A percentile compares a stretch with the other conserved stretches of the same genome.
Evolutionary conservation across 495 filamentous ascomycete genomes (phyloP).

Genomic region (Saxophila tyrrhenica): DNA sequence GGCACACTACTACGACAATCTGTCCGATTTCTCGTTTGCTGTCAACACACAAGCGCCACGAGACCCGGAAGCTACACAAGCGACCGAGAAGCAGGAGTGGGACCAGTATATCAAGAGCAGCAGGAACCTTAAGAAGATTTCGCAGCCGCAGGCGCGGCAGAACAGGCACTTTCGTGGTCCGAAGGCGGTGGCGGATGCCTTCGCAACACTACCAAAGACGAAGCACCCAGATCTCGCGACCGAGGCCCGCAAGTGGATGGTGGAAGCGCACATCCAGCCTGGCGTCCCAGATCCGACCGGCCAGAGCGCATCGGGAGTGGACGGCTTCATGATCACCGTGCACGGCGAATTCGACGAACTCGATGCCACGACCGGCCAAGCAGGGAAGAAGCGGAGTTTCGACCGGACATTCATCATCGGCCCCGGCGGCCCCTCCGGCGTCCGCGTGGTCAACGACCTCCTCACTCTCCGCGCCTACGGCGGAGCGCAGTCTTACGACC

Average conservation of each 20-base stretch:
- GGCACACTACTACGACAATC: conserved; percentile 60
- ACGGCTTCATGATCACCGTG: conserved; percentile 66
- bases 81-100: conserved; percentile 39
- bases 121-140: conserved; percentile 66
- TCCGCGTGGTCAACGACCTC: conserved; percentile 74
- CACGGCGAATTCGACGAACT: conserved; percentile 77
- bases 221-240: conserved; percentile 57
- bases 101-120: conserved; percentile 67
- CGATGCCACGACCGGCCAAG: conserved; percentile 40
- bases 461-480: conserved; percentile 58
- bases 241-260: conserved; percentile 56
- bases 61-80: conserved; percentile 30
- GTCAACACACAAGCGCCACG: conserved; percentile 55
- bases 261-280: conserved; percentile 71
- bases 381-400: conserved; percentile 58
- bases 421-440: conserved; percentile 52
- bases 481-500: conserved; percentile 47
- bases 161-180: conserved; percentile 54
- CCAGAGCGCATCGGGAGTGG: conserved; percentile 51
- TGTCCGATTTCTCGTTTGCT: conserved; percentile 67
- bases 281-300: conserved; percentile 61
- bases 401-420: conserved; percentile 76
- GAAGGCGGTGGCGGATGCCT: conserved; percentile 55
- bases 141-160: conserved; percentile 44
- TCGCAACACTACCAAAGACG: conserved; percentile 59